phyloP scores from a whole-genome alignment of 78 protist genomes.

The Acrasis kona region DNA sequence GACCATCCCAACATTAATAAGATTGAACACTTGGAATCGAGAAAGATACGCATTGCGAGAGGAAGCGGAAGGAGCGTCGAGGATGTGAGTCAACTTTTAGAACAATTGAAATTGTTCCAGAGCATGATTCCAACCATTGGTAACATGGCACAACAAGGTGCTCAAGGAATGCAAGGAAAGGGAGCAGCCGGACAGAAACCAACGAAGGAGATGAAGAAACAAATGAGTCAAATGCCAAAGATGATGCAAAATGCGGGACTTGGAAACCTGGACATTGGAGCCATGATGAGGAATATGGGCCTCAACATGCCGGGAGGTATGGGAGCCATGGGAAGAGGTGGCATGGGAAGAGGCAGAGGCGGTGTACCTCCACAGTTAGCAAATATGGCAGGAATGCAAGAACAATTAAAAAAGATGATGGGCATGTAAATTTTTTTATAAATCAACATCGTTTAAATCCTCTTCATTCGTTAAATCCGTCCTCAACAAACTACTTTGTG shows the following conservation, averaged over 20 bases:
- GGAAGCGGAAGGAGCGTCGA: constrained; percentile 67
- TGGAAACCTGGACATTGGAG: constrained; percentile 27
- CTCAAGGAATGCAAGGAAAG: background rate
- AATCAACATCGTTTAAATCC: no score
- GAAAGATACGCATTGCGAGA: constrained; percentile 55
- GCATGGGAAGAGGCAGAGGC: no score
- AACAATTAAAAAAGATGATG: no score
- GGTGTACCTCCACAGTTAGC: no score
- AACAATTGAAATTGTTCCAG: constrained; percentile 49
- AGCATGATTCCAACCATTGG: constrained; percentile 46
- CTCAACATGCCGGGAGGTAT: constrained; percentile 15
- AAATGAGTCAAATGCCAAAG: constrained; percentile 46
- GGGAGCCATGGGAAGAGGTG: constrained; percentile 22
- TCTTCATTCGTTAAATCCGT: no score
- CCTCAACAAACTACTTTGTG: no score
- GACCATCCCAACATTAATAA: constrained; percentile 22
- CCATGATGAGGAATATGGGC: constrained; percentile 27
- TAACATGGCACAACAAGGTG: constrained; percentile 35
- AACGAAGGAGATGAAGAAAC: background rate
- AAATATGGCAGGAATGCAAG: no score
- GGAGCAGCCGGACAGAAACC: background rate
- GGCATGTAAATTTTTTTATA: no score
- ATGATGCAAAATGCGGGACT: constrained; percentile 77
- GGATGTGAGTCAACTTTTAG: constrained; percentile 68
- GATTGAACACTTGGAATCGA: constrained; percentile 26